Evolutionary conservation across 495 filamentous ascomycete genomes (phyloP).

Genomic region (Neurospora terricola): DNA sequence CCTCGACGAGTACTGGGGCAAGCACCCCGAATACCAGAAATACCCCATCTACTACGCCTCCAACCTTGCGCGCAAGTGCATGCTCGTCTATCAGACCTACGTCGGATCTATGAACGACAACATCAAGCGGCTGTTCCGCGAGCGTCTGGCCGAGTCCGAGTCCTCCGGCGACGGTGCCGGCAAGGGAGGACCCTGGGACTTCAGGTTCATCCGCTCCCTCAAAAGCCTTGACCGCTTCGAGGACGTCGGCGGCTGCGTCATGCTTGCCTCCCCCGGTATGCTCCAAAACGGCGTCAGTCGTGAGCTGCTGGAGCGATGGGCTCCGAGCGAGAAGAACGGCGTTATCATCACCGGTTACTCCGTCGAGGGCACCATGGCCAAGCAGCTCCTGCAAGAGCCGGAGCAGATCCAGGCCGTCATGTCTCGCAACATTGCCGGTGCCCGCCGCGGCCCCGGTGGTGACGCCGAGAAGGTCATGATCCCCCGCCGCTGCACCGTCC

Average conservation of each 20-base stretch:
- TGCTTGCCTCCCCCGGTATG: conserved; percentile 97
- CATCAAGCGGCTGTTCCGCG: conserved; percentile 81
- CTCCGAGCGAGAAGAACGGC: conserved; percentile 87
- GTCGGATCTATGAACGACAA: conserved; percentile 98
- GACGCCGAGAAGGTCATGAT: conserved; percentile 79
- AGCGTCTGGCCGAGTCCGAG: conserved; percentile 80
- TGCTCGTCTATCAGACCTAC: conserved; percentile 98
- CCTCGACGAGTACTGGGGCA: conserved; percentile 91
- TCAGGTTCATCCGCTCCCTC: conserved; percentile 79
- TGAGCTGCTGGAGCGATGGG: conserved; percentile 89
- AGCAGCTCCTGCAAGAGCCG: conserved; percentile 84
- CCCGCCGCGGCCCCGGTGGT: conserved; percentile 45
- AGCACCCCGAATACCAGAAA: conserved; percentile 75
- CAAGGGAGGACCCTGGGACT: conserved; percentile 89
- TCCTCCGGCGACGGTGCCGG: conserved; percentile 57
- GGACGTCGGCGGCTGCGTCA: conserved; percentile 90
- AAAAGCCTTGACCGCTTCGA: conserved; percentile 92
- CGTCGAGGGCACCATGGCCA: conserved; percentile 97
- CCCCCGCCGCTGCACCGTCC: conserved; percentile 78
- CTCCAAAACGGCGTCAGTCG: conserved; percentile 88
- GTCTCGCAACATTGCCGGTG: conserved; percentile 51
- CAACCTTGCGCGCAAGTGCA: conserved; percentile 88
- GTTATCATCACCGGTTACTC: conserved; percentile 97
- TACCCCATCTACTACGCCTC: conserved; percentile 95
- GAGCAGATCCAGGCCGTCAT: conserved; percentile 89